Evolutionary conservation across 169 alveolate genomes (phyloP), one percentile per base, ranked within the genome.

Genomic region (Cyclospora cayetanensis): DNA sequence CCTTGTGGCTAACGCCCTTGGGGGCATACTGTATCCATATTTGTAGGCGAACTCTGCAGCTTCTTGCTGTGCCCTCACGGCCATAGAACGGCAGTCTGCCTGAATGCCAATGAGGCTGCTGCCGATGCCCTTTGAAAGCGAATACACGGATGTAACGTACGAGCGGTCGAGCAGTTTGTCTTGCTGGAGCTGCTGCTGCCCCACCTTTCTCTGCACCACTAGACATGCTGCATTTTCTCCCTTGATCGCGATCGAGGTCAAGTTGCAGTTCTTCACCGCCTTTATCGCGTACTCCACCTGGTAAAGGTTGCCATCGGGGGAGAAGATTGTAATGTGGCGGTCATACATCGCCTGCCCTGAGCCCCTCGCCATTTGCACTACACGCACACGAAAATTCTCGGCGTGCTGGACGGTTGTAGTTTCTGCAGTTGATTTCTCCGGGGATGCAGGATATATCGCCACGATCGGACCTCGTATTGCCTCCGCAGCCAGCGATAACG

Each of bases 261-360:
- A 88, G 77, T 98, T 98, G 63, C 98, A 97, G 87, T 95, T 96
- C 92, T 97, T 97, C 25, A 98, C 99, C n/a, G 99, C 99, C 95
- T 97, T 98, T 93, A 98, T 97, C 18, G 99, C 99, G 93, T 99
- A 98, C 95, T 98, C 99, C 9, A 98, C 97, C 95, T 98, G 98
- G 77, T 98, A 98, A 63, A 99, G 95, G 93, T 98, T 97, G n/a
- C 99, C 99, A 80, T 99, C 99, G 35, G 99, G 99, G 22, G 99
- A 97, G 95, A 99, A 99, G 82, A 99, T 98, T 52, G 99, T 97
- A 42, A 98, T 97, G 92, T 97, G 98, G 80, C 98, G 94, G 90
- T 98, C 99, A 89, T 97, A 97, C 76, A 94, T 96, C 43, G 97
- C 82, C 22, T 72, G 90, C 3, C 68, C 55, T 63, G 72, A 15